These are phyloP conservation scores for Phoma herbarum DNA, from an alignment of 2,329 filamentous ascomycete species.

Conservation along the genomic window DNA sequence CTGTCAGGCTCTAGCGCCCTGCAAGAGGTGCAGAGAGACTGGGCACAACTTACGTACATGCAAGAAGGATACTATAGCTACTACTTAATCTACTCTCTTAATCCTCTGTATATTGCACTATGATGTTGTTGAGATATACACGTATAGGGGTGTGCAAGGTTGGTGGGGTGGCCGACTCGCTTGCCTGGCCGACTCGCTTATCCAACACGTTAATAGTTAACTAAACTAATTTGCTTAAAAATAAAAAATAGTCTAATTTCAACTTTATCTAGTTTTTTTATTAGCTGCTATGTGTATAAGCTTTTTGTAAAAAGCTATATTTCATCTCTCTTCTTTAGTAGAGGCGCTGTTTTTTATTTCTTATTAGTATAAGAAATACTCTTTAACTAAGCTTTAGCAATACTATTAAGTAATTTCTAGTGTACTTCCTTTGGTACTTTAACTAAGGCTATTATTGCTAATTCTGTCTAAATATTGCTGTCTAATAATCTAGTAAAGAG, in stretches of 20 bases:
- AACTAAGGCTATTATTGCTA: constrained; percentile 2
- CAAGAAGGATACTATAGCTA: too few relatives aligned
- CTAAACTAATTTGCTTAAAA: too few relatives aligned
- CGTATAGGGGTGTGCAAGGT: too few relatives aligned
- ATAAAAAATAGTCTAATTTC: background rate
- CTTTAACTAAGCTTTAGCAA: constrained; percentile 4
- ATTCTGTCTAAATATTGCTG: background rate
- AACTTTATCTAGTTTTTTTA: constrained; percentile 6
- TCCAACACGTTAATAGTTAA: too few relatives aligned
- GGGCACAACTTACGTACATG: too few relatives aligned
- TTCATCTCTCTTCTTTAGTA: background rate
- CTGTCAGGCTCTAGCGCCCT: too few relatives aligned
- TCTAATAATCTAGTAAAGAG: background rate
- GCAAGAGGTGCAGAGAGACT: too few relatives aligned
- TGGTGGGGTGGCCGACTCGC: too few relatives aligned
- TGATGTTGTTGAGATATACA: too few relatives aligned
- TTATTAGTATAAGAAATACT: background rate
- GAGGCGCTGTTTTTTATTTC: constrained; percentile 1
- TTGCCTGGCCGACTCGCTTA: too few relatives aligned
- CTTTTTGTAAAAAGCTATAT: background rate
- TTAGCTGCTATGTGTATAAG: background rate
- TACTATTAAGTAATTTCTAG: constrained; percentile 2
- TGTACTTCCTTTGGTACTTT: background rate
- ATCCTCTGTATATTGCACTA: too few relatives aligned
- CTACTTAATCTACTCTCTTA: too few relatives aligned